Conservation (phyloP, 257 asterid genomes). For the Solanum gracilifrons region DNA sequence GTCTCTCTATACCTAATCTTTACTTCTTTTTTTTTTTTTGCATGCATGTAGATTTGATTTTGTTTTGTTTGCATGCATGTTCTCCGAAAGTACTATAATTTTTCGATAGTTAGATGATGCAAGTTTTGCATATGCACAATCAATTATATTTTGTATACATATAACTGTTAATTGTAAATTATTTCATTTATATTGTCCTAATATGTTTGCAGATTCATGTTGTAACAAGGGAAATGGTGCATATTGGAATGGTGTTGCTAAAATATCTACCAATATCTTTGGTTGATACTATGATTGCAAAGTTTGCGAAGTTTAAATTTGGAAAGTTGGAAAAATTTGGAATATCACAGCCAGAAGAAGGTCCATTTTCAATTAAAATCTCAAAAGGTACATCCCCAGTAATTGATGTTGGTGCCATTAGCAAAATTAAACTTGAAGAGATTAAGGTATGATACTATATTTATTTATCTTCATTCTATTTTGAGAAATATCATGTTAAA, state of each 20-base stretch:
- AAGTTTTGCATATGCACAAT: neutral
- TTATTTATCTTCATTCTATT: neutral
- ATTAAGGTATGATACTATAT: slow-evolving; percentile 15
- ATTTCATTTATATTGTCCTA: neutral
- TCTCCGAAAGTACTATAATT: neutral
- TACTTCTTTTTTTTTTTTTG: neutral
- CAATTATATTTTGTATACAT: no score
- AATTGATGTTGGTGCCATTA: neutral
- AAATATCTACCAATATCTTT: neutral
- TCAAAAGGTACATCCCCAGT: slow-evolving; percentile 34
- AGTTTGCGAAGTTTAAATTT: neutral
- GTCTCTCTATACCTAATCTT: neutral
- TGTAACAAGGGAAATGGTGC: slow-evolving; percentile 20
- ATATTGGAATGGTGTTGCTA: slow-evolving; percentile 30
- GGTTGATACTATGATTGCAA: slow-evolving; percentile 18
- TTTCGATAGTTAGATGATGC: neutral
- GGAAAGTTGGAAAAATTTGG: slow-evolving; percentile 35
- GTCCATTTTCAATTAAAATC: slow-evolving; percentile 29
- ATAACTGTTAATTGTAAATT: neutral
- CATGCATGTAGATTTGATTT: neutral
- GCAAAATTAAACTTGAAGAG: slow-evolving; percentile 20
- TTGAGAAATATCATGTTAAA: neutral
- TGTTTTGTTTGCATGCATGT: neutral
- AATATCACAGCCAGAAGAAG: neutral
- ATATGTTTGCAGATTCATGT: slow-evolving; percentile 32